Base-by-base conservation (phyloP, 2,329 filamentous ascomycete species). In the Cordyceps farinosa region DNA sequence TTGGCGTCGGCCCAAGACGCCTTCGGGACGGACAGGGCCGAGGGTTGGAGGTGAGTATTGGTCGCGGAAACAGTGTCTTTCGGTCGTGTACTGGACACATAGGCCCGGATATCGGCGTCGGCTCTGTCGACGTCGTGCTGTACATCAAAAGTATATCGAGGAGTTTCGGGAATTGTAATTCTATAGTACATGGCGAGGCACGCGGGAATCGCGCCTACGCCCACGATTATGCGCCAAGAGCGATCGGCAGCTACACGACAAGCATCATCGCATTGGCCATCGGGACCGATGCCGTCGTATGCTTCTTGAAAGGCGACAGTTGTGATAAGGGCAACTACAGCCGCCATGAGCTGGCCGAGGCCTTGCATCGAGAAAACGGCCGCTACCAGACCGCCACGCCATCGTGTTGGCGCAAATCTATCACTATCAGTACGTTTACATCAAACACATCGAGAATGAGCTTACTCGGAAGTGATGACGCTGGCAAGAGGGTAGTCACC, bases 301-400 rank as follows among this genome's bases (percentile, higher is more conserved):
- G 80, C 76, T 22, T 73, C 70, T 69, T 86, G 87, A 76, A 90
- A 91, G 2, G 83, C 85, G 17, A 82, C 77, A 0, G 87, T 88
- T 44, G 87, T 88, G 61, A 92, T 84, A 40, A 94, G 78, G 13
- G 89, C 86, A 27, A 93, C 82, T 6, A 92, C 78, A 32, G 89
- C 88, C 13, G 89, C 88, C 27, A 81, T 79, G 58, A 94, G 85
- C 70, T 94, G 90, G n/a, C 91, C 90, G 32, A 92, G 80, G 54
- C 90, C 90, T 70, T 95, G 91, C 90, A 93, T 93, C 44, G 89
- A 90, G 71, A 95, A 95, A 55, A 94, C 90, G 17, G 89, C 84
- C 11, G 87, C 89, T 80, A 95, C 90, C 88, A 95, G 94, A 64
- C 87, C 89, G 65, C 90, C 91, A 69, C 91, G 83, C 86, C 90